A percentile compares a stretch with the other conserved stretches of the same genome.
Evolutionary conservation across 352 stramenopile genomes (phyloP).

Genomic region (Phytopythium cucurbitacearum): DNA sequence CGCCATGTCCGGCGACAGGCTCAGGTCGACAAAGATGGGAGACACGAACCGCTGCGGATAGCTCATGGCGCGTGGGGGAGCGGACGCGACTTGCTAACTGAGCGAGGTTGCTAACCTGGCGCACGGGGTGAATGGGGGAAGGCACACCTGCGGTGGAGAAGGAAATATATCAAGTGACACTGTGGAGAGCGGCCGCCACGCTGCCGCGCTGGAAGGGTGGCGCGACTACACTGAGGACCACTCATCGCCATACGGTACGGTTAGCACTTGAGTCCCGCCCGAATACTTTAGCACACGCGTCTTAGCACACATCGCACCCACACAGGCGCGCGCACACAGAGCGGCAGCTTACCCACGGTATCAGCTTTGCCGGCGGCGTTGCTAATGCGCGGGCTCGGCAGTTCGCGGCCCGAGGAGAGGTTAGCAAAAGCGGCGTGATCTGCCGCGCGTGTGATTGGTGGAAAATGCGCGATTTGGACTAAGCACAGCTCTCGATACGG

Average conservation of each 20-base stretch:
- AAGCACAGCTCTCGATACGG: neutral
- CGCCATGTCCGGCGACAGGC: conserved; percentile 18
- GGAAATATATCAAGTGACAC: conserved; percentile 29
- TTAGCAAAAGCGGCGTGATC: no score
- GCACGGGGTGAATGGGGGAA: neutral
- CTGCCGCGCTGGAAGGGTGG: no score
- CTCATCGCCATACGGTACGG: no score
- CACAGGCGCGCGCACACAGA: neutral
- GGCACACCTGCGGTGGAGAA: conserved; percentile 12
- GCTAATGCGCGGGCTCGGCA: no score
- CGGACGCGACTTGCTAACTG: neutral
- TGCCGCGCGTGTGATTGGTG: no score
- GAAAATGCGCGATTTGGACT: conserved; percentile 1
- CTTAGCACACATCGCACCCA: no score
- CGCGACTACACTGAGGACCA: no score
- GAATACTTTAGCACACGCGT: no score
- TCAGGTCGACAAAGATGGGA: conserved; percentile 37
- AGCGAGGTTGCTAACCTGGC: neutral
- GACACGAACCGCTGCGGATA: conserved; percentile 31
- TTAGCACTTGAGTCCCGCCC: no score
- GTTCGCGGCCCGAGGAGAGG: neutral
- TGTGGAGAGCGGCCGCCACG: neutral
- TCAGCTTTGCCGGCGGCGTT: no score
- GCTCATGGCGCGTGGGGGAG: conserved; percentile 17
- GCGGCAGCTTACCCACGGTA: no score